Evolutionary conservation across 140 eudicot species (phyloP).

Genomic region (Bidens hawaiensis): DNA sequence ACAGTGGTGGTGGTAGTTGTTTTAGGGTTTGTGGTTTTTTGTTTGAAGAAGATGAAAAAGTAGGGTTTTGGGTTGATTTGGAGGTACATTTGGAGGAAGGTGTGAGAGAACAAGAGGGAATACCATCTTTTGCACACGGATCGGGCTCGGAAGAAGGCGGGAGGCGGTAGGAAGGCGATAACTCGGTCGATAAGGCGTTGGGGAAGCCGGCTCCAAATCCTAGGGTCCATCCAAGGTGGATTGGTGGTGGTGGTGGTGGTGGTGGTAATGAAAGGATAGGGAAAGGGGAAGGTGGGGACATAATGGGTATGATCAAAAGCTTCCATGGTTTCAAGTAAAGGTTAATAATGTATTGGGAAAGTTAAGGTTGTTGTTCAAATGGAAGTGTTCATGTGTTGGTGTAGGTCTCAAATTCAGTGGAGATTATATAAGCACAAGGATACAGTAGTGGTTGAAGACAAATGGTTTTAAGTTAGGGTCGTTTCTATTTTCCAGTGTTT

Average conservation of each 20-base stretch:
- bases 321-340: conserved; percentile 68
- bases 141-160: conserved; percentile 77
- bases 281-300: conserved; percentile 40
- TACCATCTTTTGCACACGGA: conserved; percentile 91
- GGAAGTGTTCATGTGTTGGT: conserved; percentile 19
- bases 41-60: conserved; percentile 78
- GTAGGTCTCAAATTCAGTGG: conserved; percentile 51
- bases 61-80: conserved; percentile 57
- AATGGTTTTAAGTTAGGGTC: conserved; percentile 18
- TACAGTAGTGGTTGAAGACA: conserved; percentile 5
- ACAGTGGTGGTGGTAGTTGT: conserved; percentile 23
- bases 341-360: conserved; percentile 30
- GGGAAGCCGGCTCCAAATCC: conserved; percentile 90
- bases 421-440: conserved; percentile 20
- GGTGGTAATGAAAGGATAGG: conserved; percentile 34
- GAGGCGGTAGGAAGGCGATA: conserved; percentile 78
- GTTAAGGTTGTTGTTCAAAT: conserved; percentile 38
- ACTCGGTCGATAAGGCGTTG: conserved; percentile 65
- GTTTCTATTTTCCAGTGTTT: conserved; percentile 25
- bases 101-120: conserved; percentile 61
- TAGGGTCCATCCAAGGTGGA: conserved; percentile 72
- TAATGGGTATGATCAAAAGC: conserved; percentile 50
- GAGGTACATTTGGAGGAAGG: conserved; percentile 64
- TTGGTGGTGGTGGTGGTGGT: conserved; percentile 2
- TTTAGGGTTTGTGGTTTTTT: conserved; percentile 32